Evolutionary conservation across 1,139 yeast species (phyloP), one percentile per base, ranked within the genome.

Genomic region (Geotrichum cucujoidarum): DNA sequence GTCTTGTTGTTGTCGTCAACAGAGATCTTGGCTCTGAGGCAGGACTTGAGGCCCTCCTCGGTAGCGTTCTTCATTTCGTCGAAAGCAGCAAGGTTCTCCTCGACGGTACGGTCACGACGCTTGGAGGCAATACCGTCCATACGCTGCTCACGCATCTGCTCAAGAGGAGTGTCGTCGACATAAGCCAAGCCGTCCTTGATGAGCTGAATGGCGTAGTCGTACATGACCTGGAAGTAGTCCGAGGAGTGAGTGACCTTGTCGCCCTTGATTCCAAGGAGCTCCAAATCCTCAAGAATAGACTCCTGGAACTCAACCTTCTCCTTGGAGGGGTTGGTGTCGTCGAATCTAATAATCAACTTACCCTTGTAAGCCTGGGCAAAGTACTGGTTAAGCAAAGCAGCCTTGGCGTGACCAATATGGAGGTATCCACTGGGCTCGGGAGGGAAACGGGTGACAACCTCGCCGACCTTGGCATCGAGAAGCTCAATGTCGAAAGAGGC

Each of bases 381-480:
- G 72, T 88, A 90, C 72, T 90, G 94, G 74, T 92, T 92, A 64
- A 92, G 77, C 54, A 92, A 75, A 48, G 97, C 97, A 49, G 97
- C 97, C 71, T 92, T 92, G 55, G 95, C 97, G 66, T 92, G 98
- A 60, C 98, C 97, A 71, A 83, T 92, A 78, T 83, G 92, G 67
- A 92, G 77, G 70, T 88, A 90, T 74, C 97, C 97, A 72, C 95
- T 85, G 47, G 84, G 84, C 68, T 79, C 84, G 55, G 95, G 95
- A 58, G 97, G 97, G 81, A 92, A 92, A 73, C 98, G 85, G 48
- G 97, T 92, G 49, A 92, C 97, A 51, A 92, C 97, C 69, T 89
- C 75, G 55, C 98, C 98, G 55, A 84, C 81, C 62, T 78, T 80
- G 52, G 97, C 98, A 63, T 81, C 95, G 51, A 86, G 85, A 57